A percentile compares a stretch with the other conserved stretches of the same genome.
Evolutionary conservation across 257 asterid species (phyloP).

Genomic region (Galeopsis tetrahit): DNA sequence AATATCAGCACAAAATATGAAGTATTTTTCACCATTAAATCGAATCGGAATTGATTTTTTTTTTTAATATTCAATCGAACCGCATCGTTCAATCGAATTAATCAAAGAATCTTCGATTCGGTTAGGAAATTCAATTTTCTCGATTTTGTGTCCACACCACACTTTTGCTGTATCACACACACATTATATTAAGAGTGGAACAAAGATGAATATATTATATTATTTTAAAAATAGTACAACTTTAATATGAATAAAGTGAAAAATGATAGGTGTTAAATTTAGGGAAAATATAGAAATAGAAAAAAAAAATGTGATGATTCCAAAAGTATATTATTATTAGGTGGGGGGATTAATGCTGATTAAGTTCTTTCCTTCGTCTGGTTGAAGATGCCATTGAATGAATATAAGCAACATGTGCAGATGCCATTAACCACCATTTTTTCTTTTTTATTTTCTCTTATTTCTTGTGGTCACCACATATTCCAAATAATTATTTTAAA

Average conservation of each 20-base stretch:
- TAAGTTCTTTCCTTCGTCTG: slow-evolving; percentile 46
- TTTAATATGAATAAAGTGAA: slow-evolving; percentile 10
- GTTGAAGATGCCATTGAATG: slow-evolving; percentile 43
- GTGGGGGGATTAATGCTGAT: slow-evolving; percentile 30
- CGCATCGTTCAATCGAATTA: too few relatives aligned
- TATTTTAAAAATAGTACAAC: not conserved
- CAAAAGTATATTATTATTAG: slow-evolving; percentile 26
- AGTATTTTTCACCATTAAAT: too few relatives aligned
- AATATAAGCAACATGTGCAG: slow-evolving; percentile 44
- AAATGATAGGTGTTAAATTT: slow-evolving; percentile 24
- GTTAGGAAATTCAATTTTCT: too few relatives aligned
- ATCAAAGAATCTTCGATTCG: too few relatives aligned
- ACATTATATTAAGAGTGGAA: too few relatives aligned
- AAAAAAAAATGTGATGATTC: slow-evolving; percentile 20
- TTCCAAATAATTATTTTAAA: not conserved
- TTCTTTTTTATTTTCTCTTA: not conserved
- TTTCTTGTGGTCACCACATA: slow-evolving; percentile 30
- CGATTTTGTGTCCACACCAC: too few relatives aligned
- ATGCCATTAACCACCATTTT: slow-evolving; percentile 38
- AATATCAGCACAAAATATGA: too few relatives aligned
- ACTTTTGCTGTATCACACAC: too few relatives aligned
- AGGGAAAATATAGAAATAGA: slow-evolving; percentile 5
- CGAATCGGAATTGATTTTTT: too few relatives aligned
- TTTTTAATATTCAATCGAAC: too few relatives aligned
- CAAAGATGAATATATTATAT: not conserved